Base-by-base conservation (phyloP, 78 protist species). In the Ministeria vibrans region DNA sequence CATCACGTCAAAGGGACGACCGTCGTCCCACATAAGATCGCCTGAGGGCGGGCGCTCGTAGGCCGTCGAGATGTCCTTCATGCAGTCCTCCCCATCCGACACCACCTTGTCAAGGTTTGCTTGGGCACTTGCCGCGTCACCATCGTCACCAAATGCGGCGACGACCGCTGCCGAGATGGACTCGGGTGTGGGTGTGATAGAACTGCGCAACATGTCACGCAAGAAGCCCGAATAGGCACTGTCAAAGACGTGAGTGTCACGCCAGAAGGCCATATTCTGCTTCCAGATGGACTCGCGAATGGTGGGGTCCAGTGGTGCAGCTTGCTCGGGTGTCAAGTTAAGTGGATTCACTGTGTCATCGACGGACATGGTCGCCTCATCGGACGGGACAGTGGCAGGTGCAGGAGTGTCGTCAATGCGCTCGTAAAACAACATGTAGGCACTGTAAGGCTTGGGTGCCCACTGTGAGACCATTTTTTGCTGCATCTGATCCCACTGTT, bases 381-480 rank as follows among this genome's bases (percentile, higher is more conserved):
- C n/a, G 9, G 55, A 49, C 55, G 15, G 55, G 15, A 49, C 55
- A 49, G 55, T 15, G n/a, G 55, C 55, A 49, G 55, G n/a, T 9
- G 55, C 55, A 49, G 55, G 55, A 9, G 15, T 9, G 15, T 9
- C 15, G 76, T 38, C 23, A 1, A 6, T 46, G 62, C 90, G 70
- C 71, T 89, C 88, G 55, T 91, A 91, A 34, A 91, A 32, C 34
- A 91, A 87, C 86, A 91, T 79, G 81, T 91, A 91, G 23, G 93
- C 95, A 11, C 51, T 46, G 85, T 83, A 38, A 61, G 78, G 28
- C 32, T 44, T 36, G 44, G 42, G 28, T 36, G 2, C 23, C 30
- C 13, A 3, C 41, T 23, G 43, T 7, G 11, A 18, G 18, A 11
- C 25, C 43, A 5, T 66, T 25, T 2, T 36, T 15, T 36, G 27